Evolutionary conservation across 177 flowering plant species (phyloP), one percentile per base, ranked within the genome.

Genomic region (Vitis hybrid): DNA sequence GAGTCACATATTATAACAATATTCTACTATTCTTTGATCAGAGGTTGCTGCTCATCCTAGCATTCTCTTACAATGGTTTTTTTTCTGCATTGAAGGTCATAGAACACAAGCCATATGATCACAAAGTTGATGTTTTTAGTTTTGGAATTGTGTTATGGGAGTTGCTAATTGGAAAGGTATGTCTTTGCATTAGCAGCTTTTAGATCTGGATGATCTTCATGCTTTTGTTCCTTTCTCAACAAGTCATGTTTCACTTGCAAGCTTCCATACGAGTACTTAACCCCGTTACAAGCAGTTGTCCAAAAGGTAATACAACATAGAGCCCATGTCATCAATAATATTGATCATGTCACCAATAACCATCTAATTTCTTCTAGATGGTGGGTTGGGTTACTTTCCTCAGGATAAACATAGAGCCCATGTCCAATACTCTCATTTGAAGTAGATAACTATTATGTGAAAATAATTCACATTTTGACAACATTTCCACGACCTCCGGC

Each of bases 51-150:
- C 29, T 67, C 58, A 65, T 58, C 22, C 64, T 13, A 8, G 64
- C 22, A 56, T 56, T 69, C 74, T 61, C 73, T 75, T 53, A 66
- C 64, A 53, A 21, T 63, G 22, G 64, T 71, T 66, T 9, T 69
- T 61, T 52, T 49, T 3, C 69, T 78, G 63, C 56, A 19, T 72
- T 82, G 78, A 68, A 90, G 96, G 90, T 90, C 49, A 90, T 89
- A 61, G 96, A 89, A 74, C 96, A 90, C 80, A 90, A 86, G 75
- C 90, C 89, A 50, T 89, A 90, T 76, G 91, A 87, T 78, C 92
- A 90, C 81, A 90, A 87, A 75, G 95, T 90, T 61, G 92, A 90
- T 70, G 84, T 90, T 49, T 90, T 89, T 61, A 90, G 96, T 70
- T 90, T 87, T 56, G 93, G 84, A 62, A 69, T 89, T 63, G 86